Percentiles rank a stretch among this genome's conserved stretches.
These are phyloP conservation scores for Jamesozyma jinghongensis DNA, from an alignment of 805 yeast genomes.

Conservation along the genomic window DNA sequence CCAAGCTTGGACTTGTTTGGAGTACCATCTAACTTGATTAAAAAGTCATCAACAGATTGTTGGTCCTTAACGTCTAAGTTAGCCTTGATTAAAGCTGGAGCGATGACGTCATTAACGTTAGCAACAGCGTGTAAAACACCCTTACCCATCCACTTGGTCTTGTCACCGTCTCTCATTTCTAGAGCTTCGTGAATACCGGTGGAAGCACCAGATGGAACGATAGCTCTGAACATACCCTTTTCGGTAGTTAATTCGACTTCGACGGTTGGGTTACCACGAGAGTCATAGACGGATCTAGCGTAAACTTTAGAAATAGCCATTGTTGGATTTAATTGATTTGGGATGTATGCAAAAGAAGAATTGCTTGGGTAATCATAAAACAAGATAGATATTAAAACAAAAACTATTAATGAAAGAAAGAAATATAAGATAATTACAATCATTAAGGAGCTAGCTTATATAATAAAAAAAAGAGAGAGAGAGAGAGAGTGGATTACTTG, in stretches of 20 bases:
- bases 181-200: constrained; percentile 98
- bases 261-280: constrained; percentile 99
- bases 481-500: too few species aligned
- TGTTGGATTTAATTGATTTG: background rate
- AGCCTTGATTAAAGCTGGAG: constrained; percentile 81
- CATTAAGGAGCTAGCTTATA: background rate
- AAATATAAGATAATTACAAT: background rate
- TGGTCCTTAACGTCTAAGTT: constrained; percentile 79
- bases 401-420: background rate
- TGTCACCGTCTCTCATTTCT: constrained; percentile 96
- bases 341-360: too few species aligned
- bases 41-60: constrained; percentile 74
- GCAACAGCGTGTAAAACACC: constrained; percentile 96
- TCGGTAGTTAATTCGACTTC: constrained; percentile 93
- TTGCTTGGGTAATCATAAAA: background rate
- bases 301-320: constrained; percentile 82
- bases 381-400: background rate
- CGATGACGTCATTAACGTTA: constrained; percentile 89
- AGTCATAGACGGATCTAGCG: constrained; percentile 96
- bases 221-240: constrained; percentile 88
- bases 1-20: constrained; percentile 94
- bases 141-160: constrained; percentile 95
- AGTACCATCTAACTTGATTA: constrained; percentile 85
- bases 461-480: background rate
- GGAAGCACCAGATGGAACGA: constrained; percentile 99